Evolutionary conservation across 2,329 filamentous ascomycete species (phyloP).

Genomic region (Nannizziopsis arthrosporioides): DNA sequence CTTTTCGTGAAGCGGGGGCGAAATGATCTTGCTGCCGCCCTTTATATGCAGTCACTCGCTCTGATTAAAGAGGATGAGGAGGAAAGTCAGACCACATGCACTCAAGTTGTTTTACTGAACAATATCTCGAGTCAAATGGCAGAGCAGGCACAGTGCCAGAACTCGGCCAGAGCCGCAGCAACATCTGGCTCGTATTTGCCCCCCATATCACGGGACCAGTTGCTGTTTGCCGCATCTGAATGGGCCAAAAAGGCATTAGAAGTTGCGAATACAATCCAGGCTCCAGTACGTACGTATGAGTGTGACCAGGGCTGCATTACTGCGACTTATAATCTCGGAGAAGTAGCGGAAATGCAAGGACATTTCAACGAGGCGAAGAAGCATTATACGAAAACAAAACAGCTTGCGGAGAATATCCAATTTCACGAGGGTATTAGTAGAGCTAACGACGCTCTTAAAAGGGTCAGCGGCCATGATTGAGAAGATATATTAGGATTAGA

Average conservation of each 20-base stretch:
- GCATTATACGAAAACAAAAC: constrained; percentile 57
- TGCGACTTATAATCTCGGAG: constrained; percentile 74
- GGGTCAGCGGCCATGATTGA: constrained; percentile 18
- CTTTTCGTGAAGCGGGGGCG: constrained; percentile 63
- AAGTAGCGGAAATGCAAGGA: constrained; percentile 66
- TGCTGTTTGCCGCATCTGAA: constrained; percentile 57
- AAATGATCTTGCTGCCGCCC: constrained; percentile 69
- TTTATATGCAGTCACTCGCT: constrained; percentile 74
- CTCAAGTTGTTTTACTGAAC: constrained; percentile 61
- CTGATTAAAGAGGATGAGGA: constrained; percentile 43
- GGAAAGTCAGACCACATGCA: constrained; percentile 46
- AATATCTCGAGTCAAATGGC: constrained; percentile 43
- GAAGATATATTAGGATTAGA: neutral
- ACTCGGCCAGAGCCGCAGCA: constrained; percentile 25
- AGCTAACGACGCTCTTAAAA: constrained; percentile 24
- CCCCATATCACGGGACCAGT: constrained; percentile 45
- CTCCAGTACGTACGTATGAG: constrained; percentile 58
- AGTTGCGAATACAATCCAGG: constrained; percentile 53
- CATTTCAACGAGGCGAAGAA: constrained; percentile 52
- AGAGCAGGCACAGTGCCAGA: constrained; percentile 21
- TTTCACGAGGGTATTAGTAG: constrained; percentile 26
- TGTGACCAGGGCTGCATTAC: constrained; percentile 76
- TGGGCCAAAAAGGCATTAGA: constrained; percentile 71
- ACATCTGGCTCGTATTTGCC: constrained; percentile 24
- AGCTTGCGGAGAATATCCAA: constrained; percentile 35